Evolutionary conservation across 2,329 filamentous ascomycete species (phyloP).

Genomic region (Cladosporium halotolerans): DNA sequence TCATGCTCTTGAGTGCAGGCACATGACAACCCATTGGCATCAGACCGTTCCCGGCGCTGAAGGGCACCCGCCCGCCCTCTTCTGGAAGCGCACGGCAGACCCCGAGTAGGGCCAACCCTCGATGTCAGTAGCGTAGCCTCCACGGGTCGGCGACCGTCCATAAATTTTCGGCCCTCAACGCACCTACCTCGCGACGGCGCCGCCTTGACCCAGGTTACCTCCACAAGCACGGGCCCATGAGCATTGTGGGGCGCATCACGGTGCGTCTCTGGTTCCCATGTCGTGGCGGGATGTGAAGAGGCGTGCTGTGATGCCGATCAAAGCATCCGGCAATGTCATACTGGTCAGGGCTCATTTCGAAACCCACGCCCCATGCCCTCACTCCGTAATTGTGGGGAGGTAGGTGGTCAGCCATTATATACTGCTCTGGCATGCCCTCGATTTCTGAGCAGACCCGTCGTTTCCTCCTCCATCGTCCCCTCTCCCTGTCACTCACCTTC

Average conservation of each 20-base stretch:
- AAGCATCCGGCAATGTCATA: slow-evolving; percentile 9
- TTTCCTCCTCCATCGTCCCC: neutral
- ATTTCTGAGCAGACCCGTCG: neutral
- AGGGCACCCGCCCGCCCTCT: no score
- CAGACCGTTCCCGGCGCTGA: no score
- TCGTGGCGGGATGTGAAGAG: slow-evolving; percentile 7
- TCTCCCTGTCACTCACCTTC: neutral
- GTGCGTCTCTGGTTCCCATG: slow-evolving; percentile 6
- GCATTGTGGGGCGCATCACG: slow-evolving; percentile 8
- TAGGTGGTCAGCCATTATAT: slow-evolving; percentile 11
- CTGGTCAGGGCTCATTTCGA: slow-evolving; percentile 10
- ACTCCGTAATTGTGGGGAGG: slow-evolving; percentile 12
- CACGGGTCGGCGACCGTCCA: neutral
- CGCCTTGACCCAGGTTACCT: slow-evolving; percentile 1
- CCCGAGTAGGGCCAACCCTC: slow-evolving; percentile 2
- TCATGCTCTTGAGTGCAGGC: no score
- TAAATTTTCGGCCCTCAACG: slow-evolving; percentile 9
- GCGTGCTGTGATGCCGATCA: slow-evolving; percentile 2
- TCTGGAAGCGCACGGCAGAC: neutral
- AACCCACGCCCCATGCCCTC: slow-evolving; percentile 12
- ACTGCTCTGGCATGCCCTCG: neutral
- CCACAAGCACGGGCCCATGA: slow-evolving; percentile 8
- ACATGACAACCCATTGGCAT: no score
- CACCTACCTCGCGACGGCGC: slow-evolving; percentile 6
- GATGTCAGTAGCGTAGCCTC: no score